A percentile compares a stretch with the other conserved stretches of the same genome.
phyloP scores from a whole-genome alignment of 2,329 filamentous ascomycete genomes.

The Claviceps africana region DNA sequence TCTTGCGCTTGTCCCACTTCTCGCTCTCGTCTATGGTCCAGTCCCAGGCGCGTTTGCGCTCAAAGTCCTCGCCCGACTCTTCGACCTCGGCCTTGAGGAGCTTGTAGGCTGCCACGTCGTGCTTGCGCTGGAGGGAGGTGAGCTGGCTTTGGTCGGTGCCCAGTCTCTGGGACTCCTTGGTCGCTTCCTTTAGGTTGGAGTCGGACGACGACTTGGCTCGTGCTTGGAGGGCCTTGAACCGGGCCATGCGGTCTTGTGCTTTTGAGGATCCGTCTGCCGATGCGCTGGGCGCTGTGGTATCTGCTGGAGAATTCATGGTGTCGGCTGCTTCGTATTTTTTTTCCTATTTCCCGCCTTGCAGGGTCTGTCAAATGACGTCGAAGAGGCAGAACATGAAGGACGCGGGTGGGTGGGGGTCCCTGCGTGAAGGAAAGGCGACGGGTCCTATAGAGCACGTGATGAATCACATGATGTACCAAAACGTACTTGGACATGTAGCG shows the following conservation, averaged over 20 bases:
- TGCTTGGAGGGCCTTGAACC: slow-evolving; percentile 78
- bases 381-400: not conserved
- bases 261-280: slow-evolving; percentile 19
- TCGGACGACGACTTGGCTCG: slow-evolving; percentile 59
- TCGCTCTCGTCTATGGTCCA: slow-evolving; percentile 95
- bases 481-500: too few relatives aligned
- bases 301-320: slow-evolving; percentile 2
- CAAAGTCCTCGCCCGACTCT: slow-evolving; percentile 78
- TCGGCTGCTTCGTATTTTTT: not conserved
- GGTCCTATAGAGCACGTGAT: not conserved
- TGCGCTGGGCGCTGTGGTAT: not conserved
- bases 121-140: slow-evolving; percentile 66
- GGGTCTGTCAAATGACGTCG: not conserved
- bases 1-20: slow-evolving; percentile 80
- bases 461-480: not conserved
- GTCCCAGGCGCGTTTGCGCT: slow-evolving; percentile 96
- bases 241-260: slow-evolving; percentile 55
- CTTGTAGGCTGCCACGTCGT: slow-evolving; percentile 81
- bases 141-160: slow-evolving; percentile 66
- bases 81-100: slow-evolving; percentile 84
- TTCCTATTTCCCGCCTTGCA: not conserved
- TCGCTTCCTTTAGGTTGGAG: slow-evolving; percentile 71
- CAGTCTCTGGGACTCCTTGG: slow-evolving; percentile 66
- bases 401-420: too few relatives aligned
- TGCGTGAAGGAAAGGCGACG: not conserved